Conservation (phyloP, 2,329 filamentous ascomycete species). For the Fusarium ramigenum region DNA sequence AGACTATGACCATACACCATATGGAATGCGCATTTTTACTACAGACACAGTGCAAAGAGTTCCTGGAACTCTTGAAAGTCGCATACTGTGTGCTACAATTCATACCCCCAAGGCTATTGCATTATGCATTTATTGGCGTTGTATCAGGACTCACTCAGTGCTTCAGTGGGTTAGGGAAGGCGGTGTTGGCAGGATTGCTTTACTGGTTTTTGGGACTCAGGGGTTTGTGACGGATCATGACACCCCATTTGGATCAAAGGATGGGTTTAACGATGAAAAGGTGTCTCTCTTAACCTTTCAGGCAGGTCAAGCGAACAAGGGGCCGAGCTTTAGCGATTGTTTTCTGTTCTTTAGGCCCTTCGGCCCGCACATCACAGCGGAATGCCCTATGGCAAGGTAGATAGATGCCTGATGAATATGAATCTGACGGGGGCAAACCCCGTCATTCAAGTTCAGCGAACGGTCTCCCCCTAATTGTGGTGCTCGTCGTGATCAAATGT, state of each 20-base stretch:
- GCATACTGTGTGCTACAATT: conserved; percentile 37
- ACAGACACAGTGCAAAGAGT: conserved; percentile 6
- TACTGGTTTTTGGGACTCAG: conserved; percentile 29
- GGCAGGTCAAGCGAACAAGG: conserved; percentile 19
- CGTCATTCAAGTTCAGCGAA: background rate
- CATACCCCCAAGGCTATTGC: conserved; percentile 37
- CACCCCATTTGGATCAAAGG: conserved; percentile 29
- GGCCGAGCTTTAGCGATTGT: conserved; percentile 29
- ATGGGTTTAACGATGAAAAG: conserved; percentile 25
- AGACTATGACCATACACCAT: background rate
- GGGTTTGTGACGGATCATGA: conserved; percentile 19
- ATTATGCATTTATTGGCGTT: conserved; percentile 46
- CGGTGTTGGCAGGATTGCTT: conserved; percentile 41
- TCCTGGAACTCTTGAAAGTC: conserved; percentile 20
- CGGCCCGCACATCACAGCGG: conserved; percentile 12
- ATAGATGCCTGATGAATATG: conserved; percentile 20
- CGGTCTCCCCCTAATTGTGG: background rate
- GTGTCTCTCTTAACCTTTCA: conserved; percentile 3
- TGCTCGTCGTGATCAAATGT: background rate
- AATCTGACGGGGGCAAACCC: conserved; percentile 11
- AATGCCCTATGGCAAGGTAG: background rate
- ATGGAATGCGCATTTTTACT: conserved; percentile 3
- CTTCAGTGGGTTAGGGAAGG: conserved; percentile 34
- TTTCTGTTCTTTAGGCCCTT: conserved; percentile 14
- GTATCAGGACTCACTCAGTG: conserved; percentile 38